Evolutionary conservation across 805 yeast genomes (phyloP), one percentile per base, ranked within the genome.

Genomic region (Phaffomyces thermotolerans): DNA sequence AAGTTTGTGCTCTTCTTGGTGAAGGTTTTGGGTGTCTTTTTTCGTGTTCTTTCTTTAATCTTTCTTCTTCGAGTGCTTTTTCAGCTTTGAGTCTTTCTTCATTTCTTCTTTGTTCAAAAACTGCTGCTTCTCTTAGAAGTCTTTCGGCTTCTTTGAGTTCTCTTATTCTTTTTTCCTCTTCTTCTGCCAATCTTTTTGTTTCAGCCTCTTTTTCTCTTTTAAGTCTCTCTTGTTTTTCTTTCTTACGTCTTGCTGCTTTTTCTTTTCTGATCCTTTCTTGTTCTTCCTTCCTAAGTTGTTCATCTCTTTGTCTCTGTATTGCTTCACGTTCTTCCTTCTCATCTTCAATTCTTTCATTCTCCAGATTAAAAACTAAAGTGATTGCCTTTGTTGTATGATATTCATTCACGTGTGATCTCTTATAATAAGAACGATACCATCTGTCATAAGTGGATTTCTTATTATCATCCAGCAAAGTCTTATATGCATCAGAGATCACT

Each of bases 71-170:
- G 4, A 30, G n/a, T 15, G 15, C 36, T 25, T 39, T 34, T 30
- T 39, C 15, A 5, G 34, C 45, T 32, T 39, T 36, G 29, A 29
- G 22, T 30, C 32, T 34, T 41, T 45, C 40, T 24, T 42, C 45
- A 23, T 14, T 13, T 34, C 40, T 37, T 39, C 49, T 48, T 57
- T 57, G 35, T 52, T 39, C 47, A 48, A 57, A 12, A 38, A 47
- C 34, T 56, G 47, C 29, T 54, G 54, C 39, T 52, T 51, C 39
- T 54, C 59, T 42, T 40, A 34, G 43, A 4, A 32, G 12, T 49
- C 30, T 22, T 10, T 23, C 30, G 14, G 37, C 20, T 15, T 44
- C 44, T 31, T 40, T 31, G n/a, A 23, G 22, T 8, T 40, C 27
- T 34, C 36, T 14, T 7, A 12, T 20, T 41, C 36, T 33, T 31